Base-by-base conservation (phyloP, 2,329 filamentous ascomycete species). In the Neospermospora avenae region DNA sequence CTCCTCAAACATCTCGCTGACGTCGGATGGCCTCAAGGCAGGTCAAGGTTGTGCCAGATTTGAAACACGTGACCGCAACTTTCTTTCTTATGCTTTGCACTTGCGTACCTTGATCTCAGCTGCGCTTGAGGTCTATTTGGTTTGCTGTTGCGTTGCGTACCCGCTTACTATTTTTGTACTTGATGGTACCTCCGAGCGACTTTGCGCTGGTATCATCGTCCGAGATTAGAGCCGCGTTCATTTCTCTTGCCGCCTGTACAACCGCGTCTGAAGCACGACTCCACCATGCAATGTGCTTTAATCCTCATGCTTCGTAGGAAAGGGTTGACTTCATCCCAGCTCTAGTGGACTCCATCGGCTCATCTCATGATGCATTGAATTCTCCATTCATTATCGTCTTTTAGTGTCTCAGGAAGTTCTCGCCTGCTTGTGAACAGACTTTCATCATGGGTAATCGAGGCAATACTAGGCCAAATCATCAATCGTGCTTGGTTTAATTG, bases 41-140 rank as follows among this genome's bases (percentile, higher is more conserved):
- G 48, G 48, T 31, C 48, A 35, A 31, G 10, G 20, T 18, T 11
- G 6, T 37, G 18, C 31, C 31, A 24, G 45, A 46, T 42, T 20
- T 42, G 45, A 57, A 57, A 57, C 55, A 57, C 55, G 55, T 57
- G 55, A 57, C 55, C 55, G 20, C 22, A 6, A 6, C 45, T 52
- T 14, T 46, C 34, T 22, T 37, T 37, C 35, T 1, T 5, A 31
- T 31, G 28, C 28, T 31, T 31, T 1, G 28, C 28, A 31, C 48
- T 35, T 51, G 48, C 48, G n/a, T 18, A 10, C 28, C 28, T 35
- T 7, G 24, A 11, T 13, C 22, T 35, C 48, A 37, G 48, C 28
- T 37, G 48, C 31, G 18, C n/a, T 51, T 51, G 48, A 51, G 34
- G 34, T 31, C 31, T 24, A 18, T 25, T 11, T 20, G 14, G 24